Evolutionary conservation across 768 basidiomycete species (phyloP), one percentile per base, ranked within the genome.

Genomic region (Ephemerocybe angulata): DNA sequence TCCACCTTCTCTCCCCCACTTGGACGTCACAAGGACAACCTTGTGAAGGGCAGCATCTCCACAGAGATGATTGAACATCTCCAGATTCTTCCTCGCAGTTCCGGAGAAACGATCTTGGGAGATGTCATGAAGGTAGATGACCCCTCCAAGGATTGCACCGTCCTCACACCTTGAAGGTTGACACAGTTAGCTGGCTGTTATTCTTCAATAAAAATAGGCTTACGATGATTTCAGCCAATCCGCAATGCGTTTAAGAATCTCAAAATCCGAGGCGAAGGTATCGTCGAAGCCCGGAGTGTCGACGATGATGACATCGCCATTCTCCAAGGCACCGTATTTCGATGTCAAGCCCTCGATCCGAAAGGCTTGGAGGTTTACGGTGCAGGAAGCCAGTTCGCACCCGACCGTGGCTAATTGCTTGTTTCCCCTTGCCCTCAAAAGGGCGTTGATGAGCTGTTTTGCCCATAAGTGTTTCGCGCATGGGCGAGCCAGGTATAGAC

Each of bases 21-120:
- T 70, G 5, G 70, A 70, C 11, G 72, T 70, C 17, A 59, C 63
- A 5, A 74, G 52, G 6, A 66, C 51, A 7, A 73, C 67, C 10
- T 61, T 69, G 0, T 56, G 50, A 12, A 71, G 42, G 5, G 58
- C 53, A 25, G 58, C 55, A 30, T 58, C 49, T 2, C 64, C 64
- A 22, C 62, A 65, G 1, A 65, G 67, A 52, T 28, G 62, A 50
- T n/a, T 46, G 43, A 73, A 70, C 53, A 69, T 52, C 4, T 59
- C 58, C 2, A 70, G 61, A 41, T 72, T 67, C 40, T 54, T 67
- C n/a, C 65, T 28, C 0, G 67, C 58, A 1, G 64, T 61, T 10
- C 65, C 71, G 0, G 59, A 60, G 60, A 70, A 62, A 2, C 70
- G 60, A 38, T 67, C 66, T 30, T 70, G 70, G 29, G 57, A 58